Conservation (phyloP, 768 basidiomycete species). For the Pulveroboletus sp. region DNA sequence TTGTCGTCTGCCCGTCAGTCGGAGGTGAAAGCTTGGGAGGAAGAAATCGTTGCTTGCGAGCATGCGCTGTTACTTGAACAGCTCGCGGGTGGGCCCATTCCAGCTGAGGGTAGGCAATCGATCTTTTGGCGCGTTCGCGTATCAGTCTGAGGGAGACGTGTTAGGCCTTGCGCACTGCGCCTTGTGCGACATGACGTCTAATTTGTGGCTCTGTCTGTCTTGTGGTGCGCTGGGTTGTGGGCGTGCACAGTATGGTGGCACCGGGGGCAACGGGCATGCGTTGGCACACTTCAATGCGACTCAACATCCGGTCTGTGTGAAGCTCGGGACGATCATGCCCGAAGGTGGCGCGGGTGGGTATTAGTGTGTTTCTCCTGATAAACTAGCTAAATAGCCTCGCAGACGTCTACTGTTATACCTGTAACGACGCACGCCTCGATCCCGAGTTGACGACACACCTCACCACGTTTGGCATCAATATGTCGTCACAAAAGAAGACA, state of each 20-base stretch:
- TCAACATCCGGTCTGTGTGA: slow-evolving; percentile 79
- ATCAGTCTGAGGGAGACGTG: background rate
- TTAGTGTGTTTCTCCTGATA: background rate
- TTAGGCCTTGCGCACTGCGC: slow-evolving; percentile 77
- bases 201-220: slow-evolving; percentile 92
- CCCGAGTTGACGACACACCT: slow-evolving; percentile 73
- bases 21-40: slow-evolving; percentile 97
- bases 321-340: slow-evolving; percentile 93
- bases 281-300: slow-evolving; percentile 69
- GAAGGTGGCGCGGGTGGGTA: slow-evolving; percentile 82
- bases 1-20: slow-evolving; percentile 88
- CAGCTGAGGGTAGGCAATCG: slow-evolving; percentile 20
- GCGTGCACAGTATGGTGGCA: slow-evolving; percentile 73
- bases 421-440: slow-evolving; percentile 79
- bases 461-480: slow-evolving; percentile 80
- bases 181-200: slow-evolving; percentile 81
- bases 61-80: slow-evolving; percentile 64
- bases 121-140: background rate
- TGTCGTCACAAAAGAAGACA: slow-evolving; percentile 78
- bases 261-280: slow-evolving; percentile 87
- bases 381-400: background rate
- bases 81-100: slow-evolving; percentile 21
- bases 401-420: slow-evolving; percentile 94
- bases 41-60: slow-evolving; percentile 84
- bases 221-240: slow-evolving; percentile 92